Conservation (phyloP, 2,329 filamentous ascomycete genomes). For the Cercospora beticola region DNA sequence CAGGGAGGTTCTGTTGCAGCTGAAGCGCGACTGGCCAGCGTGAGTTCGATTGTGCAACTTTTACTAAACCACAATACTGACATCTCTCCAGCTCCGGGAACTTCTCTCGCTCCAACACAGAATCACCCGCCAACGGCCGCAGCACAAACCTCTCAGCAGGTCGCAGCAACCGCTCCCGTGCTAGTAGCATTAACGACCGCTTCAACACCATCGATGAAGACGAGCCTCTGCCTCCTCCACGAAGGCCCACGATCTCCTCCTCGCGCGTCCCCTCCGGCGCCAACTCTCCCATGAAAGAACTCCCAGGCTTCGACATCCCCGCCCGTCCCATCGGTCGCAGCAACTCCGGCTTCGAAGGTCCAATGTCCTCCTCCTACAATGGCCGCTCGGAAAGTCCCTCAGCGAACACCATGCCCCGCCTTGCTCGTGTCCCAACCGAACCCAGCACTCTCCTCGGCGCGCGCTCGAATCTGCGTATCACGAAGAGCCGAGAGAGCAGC, state of each 20-base stretch:
- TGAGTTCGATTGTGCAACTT: conserved; percentile 44
- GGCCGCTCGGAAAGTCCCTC: conserved; percentile 42
- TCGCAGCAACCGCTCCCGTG: conserved; percentile 55
- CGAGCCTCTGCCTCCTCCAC: conserved; percentile 53
- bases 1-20: conserved; percentile 72
- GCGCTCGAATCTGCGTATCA: conserved; percentile 49
- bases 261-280: conserved; percentile 45
- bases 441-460: conserved; percentile 50
- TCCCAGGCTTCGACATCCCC: conserved; percentile 46
- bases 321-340: conserved; percentile 52
- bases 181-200: conserved; percentile 59
- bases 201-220: conserved; percentile 57
- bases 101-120: conserved; percentile 27
- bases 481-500: conserved; percentile 31
- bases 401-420: conserved; percentile 48
- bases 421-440: conserved; percentile 57
- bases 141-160: conserved; percentile 29
- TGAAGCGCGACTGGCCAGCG: conserved; percentile 69
- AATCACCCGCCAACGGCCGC: conserved; percentile 33
- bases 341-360: conserved; percentile 54
- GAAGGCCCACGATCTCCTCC: conserved; percentile 56
- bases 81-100: neutral
- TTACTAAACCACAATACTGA: conserved; percentile 8
- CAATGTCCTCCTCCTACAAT: conserved; percentile 42
- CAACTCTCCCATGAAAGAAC: conserved; percentile 44